Evolutionary conservation across 2,329 filamentous ascomycete species (phyloP), one percentile per base, ranked within the genome.

Genomic region (Colletotrichum sublineola): DNA sequence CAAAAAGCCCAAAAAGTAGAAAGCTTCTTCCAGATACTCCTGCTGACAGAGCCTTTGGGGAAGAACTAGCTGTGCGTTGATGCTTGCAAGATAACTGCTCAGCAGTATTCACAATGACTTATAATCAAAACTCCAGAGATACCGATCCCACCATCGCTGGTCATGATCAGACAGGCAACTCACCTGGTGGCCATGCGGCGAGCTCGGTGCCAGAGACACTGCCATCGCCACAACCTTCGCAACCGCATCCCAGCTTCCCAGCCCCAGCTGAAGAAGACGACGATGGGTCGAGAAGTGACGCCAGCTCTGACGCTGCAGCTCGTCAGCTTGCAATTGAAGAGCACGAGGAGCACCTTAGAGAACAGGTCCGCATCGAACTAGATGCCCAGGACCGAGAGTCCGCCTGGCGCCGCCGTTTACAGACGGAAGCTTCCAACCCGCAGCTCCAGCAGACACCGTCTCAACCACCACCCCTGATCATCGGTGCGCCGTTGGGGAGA

Each of bases 401-500:
- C 12, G 14, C 4, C 24, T 68, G 66, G 60, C 60, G 55, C 24
- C 66, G 11, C 9, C 44, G 20, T 5, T 7, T 42, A 9, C 55
- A 33, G n/a, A 20, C 66, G 5, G 40, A 48, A 24, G 46, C 38
- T n/a, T 33, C 24, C 9, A 14, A 20, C 60, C 42, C 42, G 1
- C n/a, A 44, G 7, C 20, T 6, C 18, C 50, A 42, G 29, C 62
- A 56, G 3, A 20, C 42, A 5, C 24, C 24, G 20, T 3, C 48
- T 42, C 62, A 55, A 55, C 36, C 53, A 8, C 78, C 79, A 0
- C 75, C 80, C 14, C 74, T 83, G 15, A 78, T 79, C 20, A 77
- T 84, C 40, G 82, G 82, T 3, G 77, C 77, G 24, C 74, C 77
- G 31, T 70, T 84, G 5, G 81, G 81, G 6, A 79, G 80, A 33